Base-by-base conservation (phyloP, 768 basidiomycete genomes). In the Agrocybe pediades region DNA sequence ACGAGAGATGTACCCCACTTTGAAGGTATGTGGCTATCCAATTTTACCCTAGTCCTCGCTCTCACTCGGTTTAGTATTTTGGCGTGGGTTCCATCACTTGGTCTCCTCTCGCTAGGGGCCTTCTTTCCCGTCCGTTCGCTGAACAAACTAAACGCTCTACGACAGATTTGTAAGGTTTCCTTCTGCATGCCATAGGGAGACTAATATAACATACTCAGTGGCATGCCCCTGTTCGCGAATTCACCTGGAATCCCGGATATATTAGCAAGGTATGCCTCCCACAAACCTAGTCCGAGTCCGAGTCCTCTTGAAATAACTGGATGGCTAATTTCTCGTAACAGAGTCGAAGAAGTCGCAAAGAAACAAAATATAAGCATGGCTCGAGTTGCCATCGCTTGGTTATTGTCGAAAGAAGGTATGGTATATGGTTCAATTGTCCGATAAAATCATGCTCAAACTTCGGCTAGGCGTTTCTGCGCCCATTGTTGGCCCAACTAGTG, bases 51-150 rank as follows among this genome's bases (percentile, higher is more conserved):
- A 13, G 3, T 36, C 13, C 11, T 5, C 13, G n/a, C 33, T 3
- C n/a, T 13, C 33, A 30, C 15, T 30, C 29, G 15, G 29, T 36
- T 36, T 47, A 82, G 77, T 66, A 74, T 46, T 79, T 80, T 49
- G 81, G 82, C 21, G 77, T 81, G 23, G 83, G 82, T 0, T 67
- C 74, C 23, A 84, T 84, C 48, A 82, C 83, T 2, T 86, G 83
- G 82, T 82, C 79, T 6, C 82, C 84, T 0, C 69, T 85, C 19
- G 82, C 76, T 1, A 71, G 80, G 6, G 85, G 85, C 1, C 59
- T 80, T 6, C 67, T 83, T n/a, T 74, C 79, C 23, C 75, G 81
- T 20, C 80, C 81, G 1, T 51, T 73, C 17, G 55, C 56, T 4
- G 68, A 73, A 41, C 65, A 73, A 46, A 79, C 78, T 1, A 73